A percentile compares a stretch with the other conserved stretches of the same genome.
These are phyloP conservation scores for Skeletonema costatum DNA, from an alignment of 108 stramenopile genomes.

Conservation along the genomic window DNA sequence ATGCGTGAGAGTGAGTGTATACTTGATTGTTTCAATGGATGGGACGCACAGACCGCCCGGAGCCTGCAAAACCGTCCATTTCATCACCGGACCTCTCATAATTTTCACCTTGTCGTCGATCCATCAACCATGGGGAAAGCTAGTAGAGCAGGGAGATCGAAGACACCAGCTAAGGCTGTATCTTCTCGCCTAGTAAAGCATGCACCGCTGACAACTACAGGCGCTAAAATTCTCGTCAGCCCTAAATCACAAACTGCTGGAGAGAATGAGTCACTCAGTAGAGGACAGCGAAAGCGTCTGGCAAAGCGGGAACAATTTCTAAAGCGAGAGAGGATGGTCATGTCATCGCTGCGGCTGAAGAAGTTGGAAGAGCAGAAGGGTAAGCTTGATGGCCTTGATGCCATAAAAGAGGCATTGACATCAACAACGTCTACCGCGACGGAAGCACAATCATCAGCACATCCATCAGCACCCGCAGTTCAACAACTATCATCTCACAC, in stretches of 20 bases:
- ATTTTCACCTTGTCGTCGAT: background rate
- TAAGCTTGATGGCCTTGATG: constrained; percentile 82
- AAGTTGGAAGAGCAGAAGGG: constrained; percentile 72
- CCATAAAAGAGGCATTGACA: constrained; percentile 69
- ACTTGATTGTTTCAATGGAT: no score
- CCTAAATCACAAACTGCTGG: constrained; percentile 5
- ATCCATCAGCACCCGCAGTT: background rate
- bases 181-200: background rate
- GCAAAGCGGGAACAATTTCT: constrained; percentile 83
- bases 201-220: background rate
- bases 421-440: background rate
- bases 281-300: constrained; percentile 81
- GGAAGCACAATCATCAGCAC: constrained; percentile 1
- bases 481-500: constrained; percentile 21
- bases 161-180: constrained; percentile 8
- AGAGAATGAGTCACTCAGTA: constrained; percentile 51
- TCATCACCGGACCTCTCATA: background rate
- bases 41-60: no score
- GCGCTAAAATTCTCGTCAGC: background rate
- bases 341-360: constrained; percentile 70
- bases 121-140: background rate
- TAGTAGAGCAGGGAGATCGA: constrained; percentile 3
- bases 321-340: constrained; percentile 75
- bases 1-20: no score
- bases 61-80: no score